Percentiles rank a stretch among this genome's conserved stretches.
phyloP scores from a whole-genome alignment of 768 basidiomycete genomes.

The Tulasnella sp. region DNA sequence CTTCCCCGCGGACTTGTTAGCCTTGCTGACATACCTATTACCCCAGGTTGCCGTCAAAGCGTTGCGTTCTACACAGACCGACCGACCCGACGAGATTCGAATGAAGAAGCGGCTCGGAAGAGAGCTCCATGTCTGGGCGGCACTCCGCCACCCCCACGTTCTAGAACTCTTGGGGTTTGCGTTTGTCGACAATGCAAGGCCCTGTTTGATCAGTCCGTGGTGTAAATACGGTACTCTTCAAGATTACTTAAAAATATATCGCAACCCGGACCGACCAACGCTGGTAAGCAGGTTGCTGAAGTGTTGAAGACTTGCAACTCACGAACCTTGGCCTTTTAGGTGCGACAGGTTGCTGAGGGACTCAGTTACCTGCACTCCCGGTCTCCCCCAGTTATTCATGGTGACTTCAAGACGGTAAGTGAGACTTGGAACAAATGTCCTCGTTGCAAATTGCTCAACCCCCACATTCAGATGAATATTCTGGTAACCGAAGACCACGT shows the following conservation, averaged over 20 bases:
- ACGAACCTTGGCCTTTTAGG: neutral
- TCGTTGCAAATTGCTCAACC: too few species aligned
- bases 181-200: neutral
- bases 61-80: neutral
- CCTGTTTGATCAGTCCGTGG: slow-evolving; percentile 58
- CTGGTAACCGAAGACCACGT: too few species aligned
- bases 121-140: neutral
- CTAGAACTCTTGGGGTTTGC: neutral
- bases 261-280: slow-evolving; percentile 42
- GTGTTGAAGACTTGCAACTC: neutral
- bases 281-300: slow-evolving; percentile 37
- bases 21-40: neutral
- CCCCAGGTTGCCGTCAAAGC: neutral
- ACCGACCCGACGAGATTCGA: neutral
- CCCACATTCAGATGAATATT: too few species aligned
- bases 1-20: too few species aligned
- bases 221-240: slow-evolving; percentile 50
- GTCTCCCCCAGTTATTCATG: too few species aligned
- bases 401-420: too few species aligned
- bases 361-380: too few species aligned
- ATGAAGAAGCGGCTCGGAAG: neutral
- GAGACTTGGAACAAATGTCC: too few species aligned
- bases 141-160: neutral
- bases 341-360: neutral
- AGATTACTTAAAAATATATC: slow-evolving; percentile 44